phyloP scores from a whole-genome alignment of 495 filamentous ascomycete species.

The Copromyces sp. region DNA sequence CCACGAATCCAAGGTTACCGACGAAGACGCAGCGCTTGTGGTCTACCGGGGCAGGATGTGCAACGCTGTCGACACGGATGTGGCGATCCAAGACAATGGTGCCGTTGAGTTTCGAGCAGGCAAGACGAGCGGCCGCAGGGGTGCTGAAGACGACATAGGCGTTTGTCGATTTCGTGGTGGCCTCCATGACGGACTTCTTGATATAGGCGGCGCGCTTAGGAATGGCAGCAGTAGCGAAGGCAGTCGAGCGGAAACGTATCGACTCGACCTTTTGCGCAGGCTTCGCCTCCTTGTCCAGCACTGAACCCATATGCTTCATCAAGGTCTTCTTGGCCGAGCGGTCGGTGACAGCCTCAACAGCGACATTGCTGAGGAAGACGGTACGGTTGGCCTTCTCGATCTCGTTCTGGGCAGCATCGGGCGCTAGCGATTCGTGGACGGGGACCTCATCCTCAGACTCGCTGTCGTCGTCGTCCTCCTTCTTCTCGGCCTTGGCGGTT shows the following conservation, averaged over 20 bases:
- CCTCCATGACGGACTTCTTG: conserved; percentile 67
- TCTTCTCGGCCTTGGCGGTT: conserved; percentile 10
- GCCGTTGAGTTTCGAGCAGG: conserved; percentile 70
- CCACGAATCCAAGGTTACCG: conserved; percentile 91
- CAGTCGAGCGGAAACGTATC: conserved; percentile 84
- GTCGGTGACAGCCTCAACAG: conserved; percentile 67
- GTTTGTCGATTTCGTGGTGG: conserved; percentile 87
- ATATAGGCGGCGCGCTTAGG: conserved; percentile 88
- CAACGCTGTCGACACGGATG: conserved; percentile 78
- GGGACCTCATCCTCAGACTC: conserved; percentile 20
- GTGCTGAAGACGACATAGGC: conserved; percentile 86
- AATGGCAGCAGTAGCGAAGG: conserved; percentile 62
- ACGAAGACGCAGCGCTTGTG: conserved; percentile 90
- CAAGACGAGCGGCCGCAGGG: conserved; percentile 59
- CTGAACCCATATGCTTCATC: conserved; percentile 50
- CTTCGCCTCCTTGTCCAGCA: conserved; percentile 34
- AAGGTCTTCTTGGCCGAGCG: conserved; percentile 70
- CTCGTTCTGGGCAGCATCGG: conserved; percentile 40
- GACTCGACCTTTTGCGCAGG: conserved; percentile 67
- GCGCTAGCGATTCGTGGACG: conserved; percentile 41
- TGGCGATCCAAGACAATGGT: conserved; percentile 77
- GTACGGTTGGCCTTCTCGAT: conserved; percentile 82
- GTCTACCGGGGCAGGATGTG: conserved; percentile 74
- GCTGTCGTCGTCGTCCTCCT: conserved; percentile 24
- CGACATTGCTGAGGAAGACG: conserved; percentile 89